These are phyloP conservation scores for Amphichorda felina DNA, from an alignment of 2,329 filamentous ascomycete genomes.

Conservation along the genomic window DNA sequence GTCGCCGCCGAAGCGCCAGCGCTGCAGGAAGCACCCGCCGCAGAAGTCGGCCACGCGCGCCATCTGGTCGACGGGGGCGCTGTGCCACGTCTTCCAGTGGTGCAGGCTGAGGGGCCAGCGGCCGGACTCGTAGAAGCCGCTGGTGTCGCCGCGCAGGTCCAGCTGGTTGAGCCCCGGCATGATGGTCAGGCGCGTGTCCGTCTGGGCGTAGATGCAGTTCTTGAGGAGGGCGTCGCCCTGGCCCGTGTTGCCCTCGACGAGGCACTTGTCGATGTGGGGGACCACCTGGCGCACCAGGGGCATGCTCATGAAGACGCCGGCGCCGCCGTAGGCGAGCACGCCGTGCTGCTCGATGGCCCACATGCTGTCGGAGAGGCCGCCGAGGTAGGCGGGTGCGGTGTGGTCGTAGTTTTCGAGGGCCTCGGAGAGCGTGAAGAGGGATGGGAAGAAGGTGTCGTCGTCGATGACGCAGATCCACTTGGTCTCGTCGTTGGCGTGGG, in stretches of 20 bases:
- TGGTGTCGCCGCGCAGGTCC: slow-evolving; percentile 40
- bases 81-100: slow-evolving; percentile 53
- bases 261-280: slow-evolving; percentile 34
- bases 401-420: slow-evolving; percentile 35
- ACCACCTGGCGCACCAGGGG: slow-evolving; percentile 36
- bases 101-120: slow-evolving; percentile 43
- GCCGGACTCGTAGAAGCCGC: slow-evolving; percentile 49
- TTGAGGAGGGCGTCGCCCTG: slow-evolving; percentile 43
- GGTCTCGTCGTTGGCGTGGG: slow-evolving; percentile 28
- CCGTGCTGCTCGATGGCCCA: slow-evolving; percentile 38
- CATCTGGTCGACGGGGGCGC: slow-evolving; percentile 35
- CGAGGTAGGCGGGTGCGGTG: slow-evolving; percentile 37
- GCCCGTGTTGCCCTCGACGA: slow-evolving; percentile 16
- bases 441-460: slow-evolving; percentile 53
- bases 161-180: slow-evolving; percentile 45
- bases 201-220: slow-evolving; percentile 44
- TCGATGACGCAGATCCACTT: slow-evolving; percentile 47
- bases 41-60: slow-evolving; percentile 37
- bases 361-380: slow-evolving; percentile 45
- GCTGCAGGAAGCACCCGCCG: slow-evolving; percentile 45
- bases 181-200: slow-evolving; percentile 38
- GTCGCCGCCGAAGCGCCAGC: slow-evolving; percentile 36
- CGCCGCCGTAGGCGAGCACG: slow-evolving; percentile 49
- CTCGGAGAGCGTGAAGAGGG: slow-evolving; percentile 35
- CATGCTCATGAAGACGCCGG: slow-evolving; percentile 44